Evolutionary conservation across 805 yeast species (phyloP).

Genomic region (Ogataea corticis): DNA sequence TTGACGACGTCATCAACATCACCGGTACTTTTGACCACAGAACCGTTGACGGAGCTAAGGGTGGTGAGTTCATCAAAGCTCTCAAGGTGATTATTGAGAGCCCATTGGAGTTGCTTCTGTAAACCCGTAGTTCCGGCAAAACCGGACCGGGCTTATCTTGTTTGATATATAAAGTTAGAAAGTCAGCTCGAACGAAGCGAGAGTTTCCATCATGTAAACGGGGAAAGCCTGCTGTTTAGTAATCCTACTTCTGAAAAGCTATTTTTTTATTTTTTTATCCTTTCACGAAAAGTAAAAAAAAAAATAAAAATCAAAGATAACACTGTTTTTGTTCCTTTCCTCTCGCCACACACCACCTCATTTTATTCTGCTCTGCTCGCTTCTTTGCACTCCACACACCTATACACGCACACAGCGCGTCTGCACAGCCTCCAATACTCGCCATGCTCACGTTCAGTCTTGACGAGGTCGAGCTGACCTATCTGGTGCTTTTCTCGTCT

Average conservation of each 20-base stretch:
- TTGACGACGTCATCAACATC: conserved; percentile 86
- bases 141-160: too few relatives aligned
- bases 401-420: too few relatives aligned
- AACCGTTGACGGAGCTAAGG: conserved; percentile 94
- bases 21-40: conserved; percentile 99
- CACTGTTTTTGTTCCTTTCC: too few relatives aligned
- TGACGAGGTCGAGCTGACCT: conserved; percentile 25
- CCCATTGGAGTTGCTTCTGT: conserved; percentile 90
- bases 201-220: background rate
- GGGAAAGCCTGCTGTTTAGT: too few relatives aligned
- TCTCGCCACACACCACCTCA: too few relatives aligned
- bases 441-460: conserved; percentile 10
- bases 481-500: conserved; percentile 28
- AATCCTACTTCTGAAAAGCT: too few relatives aligned
- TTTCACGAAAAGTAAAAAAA: too few relatives aligned
- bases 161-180: background rate
- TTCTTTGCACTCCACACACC: background rate
- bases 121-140: conserved; percentile 39
- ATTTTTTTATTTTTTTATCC: too few relatives aligned
- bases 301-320: too few relatives aligned
- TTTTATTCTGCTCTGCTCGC: background rate
- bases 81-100: conserved; percentile 90
- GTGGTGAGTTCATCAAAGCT: conserved; percentile 95
- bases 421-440: background rate
- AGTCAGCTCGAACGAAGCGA: conserved; percentile 1